Percentiles rank a stretch among this genome's conserved stretches.
Evolutionary conservation across 2,329 filamentous ascomycete genomes (phyloP).

Genomic region (Fusarium keratoplasticum): DNA sequence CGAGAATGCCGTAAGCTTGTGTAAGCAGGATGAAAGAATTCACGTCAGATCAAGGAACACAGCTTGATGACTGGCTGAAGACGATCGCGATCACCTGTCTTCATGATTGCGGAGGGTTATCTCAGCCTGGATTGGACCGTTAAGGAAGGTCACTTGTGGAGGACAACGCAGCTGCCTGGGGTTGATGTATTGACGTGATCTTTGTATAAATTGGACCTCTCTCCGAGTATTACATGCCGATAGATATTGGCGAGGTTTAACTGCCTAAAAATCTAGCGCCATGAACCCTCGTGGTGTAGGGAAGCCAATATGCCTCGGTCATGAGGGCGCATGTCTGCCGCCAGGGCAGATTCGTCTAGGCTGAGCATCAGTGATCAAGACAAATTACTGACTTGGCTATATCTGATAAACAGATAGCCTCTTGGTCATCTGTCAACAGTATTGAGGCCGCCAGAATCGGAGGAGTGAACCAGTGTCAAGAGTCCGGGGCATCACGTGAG

Average conservation of each 20-base stretch:
- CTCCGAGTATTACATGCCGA: not conserved
- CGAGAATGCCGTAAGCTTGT: not conserved
- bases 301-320: not conserved
- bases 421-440: not conserved
- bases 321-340: not conserved
- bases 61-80: not conserved
- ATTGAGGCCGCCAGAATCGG: not conserved
- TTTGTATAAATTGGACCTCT: not conserved
- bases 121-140: not conserved
- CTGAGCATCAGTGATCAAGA: not conserved
- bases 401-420: not conserved
- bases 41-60: not conserved
- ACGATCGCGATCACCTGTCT: not conserved
- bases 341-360: not conserved
- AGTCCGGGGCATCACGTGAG: conserved; percentile 1
- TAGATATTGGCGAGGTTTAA: not conserved
- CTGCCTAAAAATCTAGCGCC: not conserved
- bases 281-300: not conserved
- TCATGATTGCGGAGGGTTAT: not conserved
- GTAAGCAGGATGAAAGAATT: not conserved
- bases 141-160: not conserved
- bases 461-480: not conserved
- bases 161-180: not conserved
- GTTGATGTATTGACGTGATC: not conserved
- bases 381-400: not conserved